phyloP scores from a whole-genome alignment of 2,329 filamentous ascomycete genomes.

The Clarireedia homoeocarpa region DNA sequence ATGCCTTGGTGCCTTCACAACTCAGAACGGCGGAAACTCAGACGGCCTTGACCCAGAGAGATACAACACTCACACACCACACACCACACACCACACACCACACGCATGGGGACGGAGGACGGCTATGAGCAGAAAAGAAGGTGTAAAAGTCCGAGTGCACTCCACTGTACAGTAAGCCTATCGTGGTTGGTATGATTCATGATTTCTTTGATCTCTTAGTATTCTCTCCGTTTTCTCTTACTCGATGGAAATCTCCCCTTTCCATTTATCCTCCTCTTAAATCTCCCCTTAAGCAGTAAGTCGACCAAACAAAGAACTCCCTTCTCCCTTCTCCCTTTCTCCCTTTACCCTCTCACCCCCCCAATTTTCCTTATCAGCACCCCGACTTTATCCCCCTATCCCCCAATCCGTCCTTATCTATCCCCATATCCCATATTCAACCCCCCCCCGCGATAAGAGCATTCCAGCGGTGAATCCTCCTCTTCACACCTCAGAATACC shows the following conservation, averaged over 20 bases:
- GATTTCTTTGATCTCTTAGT: neutral
- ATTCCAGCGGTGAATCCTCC: neutral
- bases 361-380: slow-evolving; percentile 6
- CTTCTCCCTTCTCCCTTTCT: neutral
- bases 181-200: neutral
- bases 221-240: neutral
- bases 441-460: slow-evolving; percentile 6
- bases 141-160: neutral
- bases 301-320: neutral
- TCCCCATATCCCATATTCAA: neutral
- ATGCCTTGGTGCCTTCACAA: neutral
- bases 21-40: neutral
- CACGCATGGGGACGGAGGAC: neutral
- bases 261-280: neutral
- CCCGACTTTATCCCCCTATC: neutral
- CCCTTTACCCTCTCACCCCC: neutral
- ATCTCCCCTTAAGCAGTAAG: neutral
- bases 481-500: neutral
- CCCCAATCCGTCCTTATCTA: slow-evolving; percentile 1
- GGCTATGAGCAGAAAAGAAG: neutral
- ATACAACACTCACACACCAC: neutral
- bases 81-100: no score
- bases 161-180: slow-evolving; percentile 5
- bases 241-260: neutral
- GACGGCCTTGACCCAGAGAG: neutral